Base-by-base conservation (phyloP, 169 alveolate genomes). In the Sarcocystis neurona region DNA sequence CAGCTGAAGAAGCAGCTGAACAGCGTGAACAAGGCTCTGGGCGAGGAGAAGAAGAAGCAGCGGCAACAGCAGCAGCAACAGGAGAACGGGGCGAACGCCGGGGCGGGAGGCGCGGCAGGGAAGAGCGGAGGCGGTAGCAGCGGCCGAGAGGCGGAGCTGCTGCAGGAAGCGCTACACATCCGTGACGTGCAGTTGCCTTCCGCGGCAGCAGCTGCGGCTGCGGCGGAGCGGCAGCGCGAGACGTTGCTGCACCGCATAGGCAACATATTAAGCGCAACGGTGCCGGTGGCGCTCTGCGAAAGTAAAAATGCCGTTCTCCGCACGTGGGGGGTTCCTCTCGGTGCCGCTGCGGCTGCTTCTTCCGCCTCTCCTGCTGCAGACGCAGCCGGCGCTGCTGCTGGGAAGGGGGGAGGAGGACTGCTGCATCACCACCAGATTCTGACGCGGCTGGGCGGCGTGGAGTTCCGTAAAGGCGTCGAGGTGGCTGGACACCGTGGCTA, bases 401-500 rank as follows among this genome's bases (percentile, higher is more conserved):
- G n/a, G n/a, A 87, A 74, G n/a, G 87, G 85, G 18, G 77, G 82
- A 0, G 87, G 87, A 0, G 88, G 89, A 20, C 47, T 47, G 44
- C 47, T 90, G 84, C 87, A 90, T 60, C 93, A 90, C 58, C 93
- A 90, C 80, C 88, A 90, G 79, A 94, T 98, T 74, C 94, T 98
- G 91, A 93, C 94, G 60, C 95, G 94, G 90, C 91, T 98, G 15
- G 98, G 97, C 58, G 97, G 98, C 60, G 96, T 93, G 74, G 98
- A 98, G 80, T 93, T 94, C n/a, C 96, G 96, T 70, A 96, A 98
- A 79, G 99, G 99, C 0, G 95, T 95, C 56, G 98, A 98, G 91
- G 96, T 98, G 30, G 99, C 99, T 30, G 99, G 99, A 0, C 99
- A 98, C 92, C 93, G 99, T 50, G 99, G 99, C 32, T 99, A 97